Conservation (phyloP, 2,329 filamentous ascomycete species). For the Cladophialophora carrionii region DNA sequence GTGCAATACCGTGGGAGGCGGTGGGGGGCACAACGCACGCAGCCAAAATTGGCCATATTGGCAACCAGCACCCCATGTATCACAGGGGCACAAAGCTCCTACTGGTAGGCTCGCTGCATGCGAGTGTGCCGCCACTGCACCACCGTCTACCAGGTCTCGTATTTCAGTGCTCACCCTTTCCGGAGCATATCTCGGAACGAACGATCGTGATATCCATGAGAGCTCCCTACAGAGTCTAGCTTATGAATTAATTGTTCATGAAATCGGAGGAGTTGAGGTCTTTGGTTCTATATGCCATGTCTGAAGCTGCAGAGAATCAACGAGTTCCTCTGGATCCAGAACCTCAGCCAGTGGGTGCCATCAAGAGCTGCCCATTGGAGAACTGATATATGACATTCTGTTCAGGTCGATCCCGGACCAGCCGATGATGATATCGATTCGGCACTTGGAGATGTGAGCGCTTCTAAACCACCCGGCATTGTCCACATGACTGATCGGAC, state of each 20-base stretch:
- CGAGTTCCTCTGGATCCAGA: background rate
- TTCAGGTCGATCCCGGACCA: constrained; percentile 3
- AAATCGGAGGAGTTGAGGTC: background rate
- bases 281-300: constrained; percentile 6
- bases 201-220: background rate
- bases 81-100: constrained; percentile 5
- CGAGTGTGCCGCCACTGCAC: background rate
- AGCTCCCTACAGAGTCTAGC: background rate
- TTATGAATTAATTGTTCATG: background rate
- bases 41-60: background rate
- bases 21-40: constrained; percentile 7
- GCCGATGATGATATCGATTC: constrained; percentile 25
- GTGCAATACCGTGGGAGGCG: constrained; percentile 1
- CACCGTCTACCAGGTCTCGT: constrained; percentile 1
- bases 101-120: background rate
- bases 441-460: constrained; percentile 25
- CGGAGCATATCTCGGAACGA: constrained; percentile 7
- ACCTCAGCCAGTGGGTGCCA: constrained; percentile 3
- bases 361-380: background rate
- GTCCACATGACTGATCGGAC: background rate
- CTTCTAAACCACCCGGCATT: background rate
- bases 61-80: constrained; percentile 2
- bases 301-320: constrained; percentile 3
- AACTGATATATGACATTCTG: constrained; percentile 2
- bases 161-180: background rate